Conservation (phyloP, 768 basidiomycete species). For the Agaricus blazei region DNA sequence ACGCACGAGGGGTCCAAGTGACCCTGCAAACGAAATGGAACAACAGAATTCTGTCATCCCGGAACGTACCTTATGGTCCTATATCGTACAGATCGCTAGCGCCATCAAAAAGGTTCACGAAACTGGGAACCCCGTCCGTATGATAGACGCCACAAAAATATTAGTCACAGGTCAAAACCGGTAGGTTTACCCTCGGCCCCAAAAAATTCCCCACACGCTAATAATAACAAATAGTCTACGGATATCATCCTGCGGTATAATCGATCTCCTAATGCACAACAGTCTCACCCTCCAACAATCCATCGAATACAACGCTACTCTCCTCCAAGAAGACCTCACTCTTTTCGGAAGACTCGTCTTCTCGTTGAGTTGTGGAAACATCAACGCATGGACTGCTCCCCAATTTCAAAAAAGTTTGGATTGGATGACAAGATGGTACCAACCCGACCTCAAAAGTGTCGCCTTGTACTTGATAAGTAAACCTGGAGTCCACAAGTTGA, state of each 20-base stretch:
- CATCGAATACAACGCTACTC: slow-evolving; percentile 35
- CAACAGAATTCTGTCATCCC: slow-evolving; percentile 35
- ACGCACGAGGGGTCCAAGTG: neutral
- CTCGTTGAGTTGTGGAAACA: slow-evolving; percentile 67
- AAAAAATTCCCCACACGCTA: neutral
- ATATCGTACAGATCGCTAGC: slow-evolving; percentile 83
- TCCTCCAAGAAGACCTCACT: slow-evolving; percentile 86
- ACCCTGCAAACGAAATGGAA: slow-evolving; percentile 6
- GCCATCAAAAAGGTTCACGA: slow-evolving; percentile 87
- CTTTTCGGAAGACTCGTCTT: slow-evolving; percentile 86
- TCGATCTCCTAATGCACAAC: slow-evolving; percentile 82
- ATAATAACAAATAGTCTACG: slow-evolving; percentile 48
- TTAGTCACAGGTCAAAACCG: slow-evolving; percentile 87
- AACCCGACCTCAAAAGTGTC: slow-evolving; percentile 76
- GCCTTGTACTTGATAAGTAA: slow-evolving; percentile 76
- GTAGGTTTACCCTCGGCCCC: slow-evolving; percentile 26
- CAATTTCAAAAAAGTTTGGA: slow-evolving; percentile 76
- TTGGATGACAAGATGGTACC: slow-evolving; percentile 65
- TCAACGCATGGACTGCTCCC: slow-evolving; percentile 50
- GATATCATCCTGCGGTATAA: slow-evolving; percentile 81
- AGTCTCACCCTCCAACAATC: slow-evolving; percentile 34
- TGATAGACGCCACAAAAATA: slow-evolving; percentile 84
- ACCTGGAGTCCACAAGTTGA: slow-evolving; percentile 61
- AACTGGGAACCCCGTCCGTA: slow-evolving; percentile 71
- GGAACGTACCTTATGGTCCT: slow-evolving; percentile 88